Evolutionary conservation across 768 basidiomycete species (phyloP).

Genomic region (Mycena capillaripes): DNA sequence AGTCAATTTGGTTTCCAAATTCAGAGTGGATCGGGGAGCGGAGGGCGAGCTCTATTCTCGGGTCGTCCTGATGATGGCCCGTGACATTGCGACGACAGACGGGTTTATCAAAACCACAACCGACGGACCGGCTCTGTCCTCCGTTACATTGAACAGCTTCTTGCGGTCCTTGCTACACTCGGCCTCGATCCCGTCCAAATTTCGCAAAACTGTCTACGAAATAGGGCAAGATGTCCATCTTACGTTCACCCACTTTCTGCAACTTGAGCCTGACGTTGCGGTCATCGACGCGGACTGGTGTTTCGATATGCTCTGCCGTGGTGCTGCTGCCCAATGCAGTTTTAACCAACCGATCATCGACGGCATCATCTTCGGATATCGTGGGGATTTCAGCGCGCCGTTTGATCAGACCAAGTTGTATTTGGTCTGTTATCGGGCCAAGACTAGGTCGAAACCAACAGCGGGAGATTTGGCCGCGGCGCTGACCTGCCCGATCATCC

Average conservation of each 20-base stretch:
- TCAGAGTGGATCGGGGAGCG: background rate
- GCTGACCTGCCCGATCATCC: slow-evolving; percentile 3
- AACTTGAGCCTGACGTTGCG: background rate
- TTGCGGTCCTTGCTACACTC: background rate
- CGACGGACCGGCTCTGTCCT: too few species aligned
- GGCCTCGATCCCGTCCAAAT: background rate
- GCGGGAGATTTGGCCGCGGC: background rate
- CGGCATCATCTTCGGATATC: slow-evolving; percentile 4
- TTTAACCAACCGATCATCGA: slow-evolving; percentile 11
- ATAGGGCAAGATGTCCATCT: background rate
- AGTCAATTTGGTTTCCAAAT: background rate
- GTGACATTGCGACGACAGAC: background rate
- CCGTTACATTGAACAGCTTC: too few species aligned
- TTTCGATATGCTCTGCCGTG: slow-evolving; percentile 11
- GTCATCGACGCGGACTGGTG: slow-evolving; percentile 7
- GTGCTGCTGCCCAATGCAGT: slow-evolving; percentile 6
- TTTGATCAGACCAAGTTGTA: background rate
- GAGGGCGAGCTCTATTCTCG: slow-evolving; percentile 7
- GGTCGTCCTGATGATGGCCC: background rate
- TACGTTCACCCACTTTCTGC: slow-evolving; percentile 3
- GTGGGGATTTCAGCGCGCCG: background rate
- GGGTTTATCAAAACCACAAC: too few species aligned
- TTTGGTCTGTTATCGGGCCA: background rate
- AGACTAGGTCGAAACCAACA: background rate
- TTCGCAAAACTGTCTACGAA: background rate